Evolutionary conservation across 345 rosid genomes (phyloP).

Genomic region (Eucalyptus paniculata): DNA sequence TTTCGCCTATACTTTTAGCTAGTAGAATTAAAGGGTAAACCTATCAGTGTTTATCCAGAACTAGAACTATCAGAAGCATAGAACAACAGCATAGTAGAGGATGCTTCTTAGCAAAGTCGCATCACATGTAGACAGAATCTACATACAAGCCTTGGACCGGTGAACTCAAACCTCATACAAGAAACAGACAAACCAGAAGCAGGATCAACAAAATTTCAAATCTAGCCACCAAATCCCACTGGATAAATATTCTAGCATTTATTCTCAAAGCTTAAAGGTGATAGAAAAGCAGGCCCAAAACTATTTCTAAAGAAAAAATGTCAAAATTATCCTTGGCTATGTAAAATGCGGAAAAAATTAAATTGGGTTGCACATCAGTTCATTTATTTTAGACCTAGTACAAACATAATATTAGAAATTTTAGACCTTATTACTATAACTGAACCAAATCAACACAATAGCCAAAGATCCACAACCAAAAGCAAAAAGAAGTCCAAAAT

Average conservation of each 20-base stretch:
- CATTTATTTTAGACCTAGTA: background rate
- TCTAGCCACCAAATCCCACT: background rate
- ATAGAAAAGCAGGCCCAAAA: background rate
- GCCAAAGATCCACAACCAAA: background rate
- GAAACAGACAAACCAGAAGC: background rate
- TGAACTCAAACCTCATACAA: background rate
- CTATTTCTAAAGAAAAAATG: background rate
- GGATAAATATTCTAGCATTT: background rate
- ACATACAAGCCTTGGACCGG: background rate
- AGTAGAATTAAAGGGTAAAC: background rate
- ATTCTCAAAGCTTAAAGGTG: background rate
- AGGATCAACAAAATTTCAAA: background rate
- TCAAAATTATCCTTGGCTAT: background rate
- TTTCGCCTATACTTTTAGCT: background rate
- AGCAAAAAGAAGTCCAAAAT: background rate
- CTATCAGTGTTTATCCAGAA: background rate
- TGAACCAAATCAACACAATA: background rate
- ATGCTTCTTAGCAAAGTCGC: background rate
- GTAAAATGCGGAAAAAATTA: background rate
- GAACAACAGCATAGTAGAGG: background rate
- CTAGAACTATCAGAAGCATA: background rate
- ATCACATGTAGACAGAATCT: background rate
- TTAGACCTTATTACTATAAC: background rate
- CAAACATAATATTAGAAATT: background rate
- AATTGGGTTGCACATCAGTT: background rate